These are phyloP conservation scores for Triangularia setosa DNA, from an alignment of 2,329 filamentous ascomycete species.

Conservation along the genomic window DNA sequence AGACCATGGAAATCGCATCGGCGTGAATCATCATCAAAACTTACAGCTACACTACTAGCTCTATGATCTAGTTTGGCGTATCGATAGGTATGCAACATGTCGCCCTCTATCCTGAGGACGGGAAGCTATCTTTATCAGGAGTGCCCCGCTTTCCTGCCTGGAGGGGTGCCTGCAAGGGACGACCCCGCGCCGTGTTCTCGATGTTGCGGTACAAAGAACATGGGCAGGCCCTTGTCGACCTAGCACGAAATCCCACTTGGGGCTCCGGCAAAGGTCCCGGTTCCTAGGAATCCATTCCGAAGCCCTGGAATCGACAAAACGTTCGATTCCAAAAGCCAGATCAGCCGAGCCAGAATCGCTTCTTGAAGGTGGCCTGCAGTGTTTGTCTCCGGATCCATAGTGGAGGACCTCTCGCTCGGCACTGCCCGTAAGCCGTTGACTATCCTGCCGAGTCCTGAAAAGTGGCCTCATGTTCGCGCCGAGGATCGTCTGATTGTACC, in stretches of 20 bases:
- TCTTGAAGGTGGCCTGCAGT: not conserved
- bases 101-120: not conserved
- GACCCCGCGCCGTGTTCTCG: slow-evolving; percentile 3
- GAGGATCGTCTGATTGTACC: slow-evolving; percentile 25
- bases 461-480: slow-evolving; percentile 27
- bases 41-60: not conserved
- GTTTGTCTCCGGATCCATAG: not conserved
- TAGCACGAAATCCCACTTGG: slow-evolving; percentile 6
- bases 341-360: slow-evolving; percentile 20
- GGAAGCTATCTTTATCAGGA: not conserved
- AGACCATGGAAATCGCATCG: not conserved
- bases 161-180: slow-evolving; percentile 10
- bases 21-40: slow-evolving; percentile 6
- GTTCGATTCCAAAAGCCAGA: slow-evolving; percentile 22
- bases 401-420: slow-evolving; percentile 10
- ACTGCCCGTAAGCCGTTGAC: slow-evolving; percentile 11
- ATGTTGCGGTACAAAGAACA: not conserved
- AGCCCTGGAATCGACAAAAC: slow-evolving; percentile 19
- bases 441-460: slow-evolving; percentile 12
- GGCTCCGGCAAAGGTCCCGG: slow-evolving; percentile 13
- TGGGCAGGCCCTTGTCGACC: slow-evolving; percentile 1
- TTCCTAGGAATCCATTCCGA: slow-evolving; percentile 9
- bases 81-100: not conserved
- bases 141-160: slow-evolving; percentile 2
- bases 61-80: too few species aligned